Base-by-base conservation (phyloP, 23 red algal species). In the Gracilaria gracilis region DNA sequence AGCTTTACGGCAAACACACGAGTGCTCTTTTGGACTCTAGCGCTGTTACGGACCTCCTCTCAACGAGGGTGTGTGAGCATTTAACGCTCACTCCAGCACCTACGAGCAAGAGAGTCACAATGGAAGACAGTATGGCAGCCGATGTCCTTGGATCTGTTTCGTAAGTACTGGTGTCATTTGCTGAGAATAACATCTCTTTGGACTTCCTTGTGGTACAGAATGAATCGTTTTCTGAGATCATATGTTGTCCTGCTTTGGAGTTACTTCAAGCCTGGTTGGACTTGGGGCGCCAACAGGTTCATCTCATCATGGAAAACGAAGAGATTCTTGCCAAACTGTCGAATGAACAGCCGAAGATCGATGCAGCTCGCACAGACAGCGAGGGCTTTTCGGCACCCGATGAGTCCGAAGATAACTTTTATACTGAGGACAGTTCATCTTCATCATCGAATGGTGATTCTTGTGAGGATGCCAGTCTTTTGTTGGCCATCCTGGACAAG, bases 141-240 rank as follows among this genome's bases (percentile, higher is more conserved):
- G 8, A 0, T 1, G 47, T 37, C 0, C 37, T 82, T 14, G 44
- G 51, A 14, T 61, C 21, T 31, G 25, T 82, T 0, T 12, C 9
- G 25, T 17, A 82, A 24, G 49, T 82, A 14, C 79, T 50, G 62
- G 54, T 57, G 1, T 3, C 79, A 3, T 82, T 82, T 0, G 79
- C 14, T 21, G 57, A 82, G 11, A 44, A 8, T 31, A 15, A 9
- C 11, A 31, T 82, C 12, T 9, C 46, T 21, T 0, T 82, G 14
- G 79, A 82, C 39, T 82, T 57, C 31, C n/a, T 61, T 1, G 79
- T 61, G 2, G 79, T 82, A 21, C 44, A 82, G 12, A 82, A 62
- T 9, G 12, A 27, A 0, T 50, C 48, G 9, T 82, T 82, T 37
- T 48, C 61, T 62, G 25, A 62, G 8, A 82, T 82, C 33, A 82